These are phyloP conservation scores for Labyrinthula sp. DNA, from an alignment of 352 stramenopile species.

Conservation along the genomic window DNA sequence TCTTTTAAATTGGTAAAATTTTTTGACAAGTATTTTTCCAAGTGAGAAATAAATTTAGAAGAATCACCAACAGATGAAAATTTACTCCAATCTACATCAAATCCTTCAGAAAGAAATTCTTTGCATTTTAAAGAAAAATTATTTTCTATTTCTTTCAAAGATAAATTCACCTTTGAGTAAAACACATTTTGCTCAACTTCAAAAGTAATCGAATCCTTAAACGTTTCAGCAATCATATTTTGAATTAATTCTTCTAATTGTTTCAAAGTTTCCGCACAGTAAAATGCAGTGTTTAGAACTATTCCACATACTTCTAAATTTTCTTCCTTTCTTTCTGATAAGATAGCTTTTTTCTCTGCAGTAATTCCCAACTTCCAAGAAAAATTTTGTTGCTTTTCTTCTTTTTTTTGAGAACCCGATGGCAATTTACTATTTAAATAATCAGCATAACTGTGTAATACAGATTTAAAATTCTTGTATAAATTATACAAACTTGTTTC, in stretches of 20 bases:
- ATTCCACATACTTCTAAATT: too few relatives aligned
- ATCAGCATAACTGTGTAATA: too few relatives aligned
- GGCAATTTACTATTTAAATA: too few relatives aligned
- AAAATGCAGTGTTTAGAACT: conserved; percentile 93
- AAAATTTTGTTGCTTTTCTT: too few relatives aligned
- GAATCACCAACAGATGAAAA: conserved; percentile 85
- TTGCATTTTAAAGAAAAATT: conserved; percentile 70
- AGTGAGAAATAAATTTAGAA: conserved; percentile 70
- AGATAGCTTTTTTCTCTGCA: too few relatives aligned
- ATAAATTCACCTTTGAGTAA: conserved; percentile 71
- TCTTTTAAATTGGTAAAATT: conserved; percentile 68
- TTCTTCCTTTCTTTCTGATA: too few relatives aligned
- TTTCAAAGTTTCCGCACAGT: conserved; percentile 85
- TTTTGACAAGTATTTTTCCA: conserved; percentile 64
- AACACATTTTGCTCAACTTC: conserved; percentile 75
- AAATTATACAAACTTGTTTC: too few relatives aligned
- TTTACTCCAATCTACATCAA: conserved; percentile 67
- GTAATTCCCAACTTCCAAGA: too few relatives aligned
- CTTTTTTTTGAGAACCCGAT: too few relatives aligned
- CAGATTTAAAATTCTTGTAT: too few relatives aligned
- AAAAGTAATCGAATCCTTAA: conserved; percentile 71
- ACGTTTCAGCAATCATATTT: conserved; percentile 74
- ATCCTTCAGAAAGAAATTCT: conserved; percentile 60
- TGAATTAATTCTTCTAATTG: conserved; percentile 84
- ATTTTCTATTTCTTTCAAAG: conserved; percentile 76